phyloP scores from a whole-genome alignment of 2,329 filamentous ascomycete species.

The Aspergillus spinulosporus region DNA sequence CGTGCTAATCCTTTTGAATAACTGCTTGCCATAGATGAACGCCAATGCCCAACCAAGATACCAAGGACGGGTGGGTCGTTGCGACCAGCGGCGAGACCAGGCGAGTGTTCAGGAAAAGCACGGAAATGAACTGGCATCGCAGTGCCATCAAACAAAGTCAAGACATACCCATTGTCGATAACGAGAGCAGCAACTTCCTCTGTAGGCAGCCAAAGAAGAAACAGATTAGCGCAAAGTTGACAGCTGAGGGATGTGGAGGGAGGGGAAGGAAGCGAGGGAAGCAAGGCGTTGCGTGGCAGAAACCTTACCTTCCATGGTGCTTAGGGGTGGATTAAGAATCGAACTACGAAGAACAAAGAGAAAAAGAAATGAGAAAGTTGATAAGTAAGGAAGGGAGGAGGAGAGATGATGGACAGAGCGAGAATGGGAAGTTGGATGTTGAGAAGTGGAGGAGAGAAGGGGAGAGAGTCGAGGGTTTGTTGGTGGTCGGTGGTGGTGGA shows the following conservation, averaged over 20 bases:
- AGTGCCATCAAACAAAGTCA: constrained; percentile 17
- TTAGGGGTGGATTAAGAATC: constrained; percentile 34
- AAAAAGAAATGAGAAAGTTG: constrained; percentile 26
- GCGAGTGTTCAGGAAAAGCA: constrained; percentile 15
- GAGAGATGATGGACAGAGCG: constrained; percentile 25
- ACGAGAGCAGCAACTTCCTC: constrained; percentile 99
- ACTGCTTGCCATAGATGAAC: not conserved
- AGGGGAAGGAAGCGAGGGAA: constrained; percentile 23
- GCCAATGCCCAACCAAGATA: not conserved
- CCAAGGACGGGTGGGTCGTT: constrained; percentile 1
- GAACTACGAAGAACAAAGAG: constrained; percentile 35
- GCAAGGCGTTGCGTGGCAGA: constrained; percentile 34
- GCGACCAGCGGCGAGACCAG: constrained; percentile 15
- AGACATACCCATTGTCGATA: constrained; percentile 99
- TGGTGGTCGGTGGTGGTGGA: constrained; percentile 5
- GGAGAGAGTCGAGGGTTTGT: constrained; percentile 11
- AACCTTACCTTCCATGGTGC: constrained; percentile 67
- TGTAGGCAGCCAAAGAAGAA: constrained; percentile 51
- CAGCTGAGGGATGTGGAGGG: constrained; percentile 16
- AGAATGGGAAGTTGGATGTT: constrained; percentile 14
- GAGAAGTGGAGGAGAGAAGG: constrained; percentile 23
- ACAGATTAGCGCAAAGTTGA: constrained; percentile 37
- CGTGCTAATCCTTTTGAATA: constrained; percentile 1
- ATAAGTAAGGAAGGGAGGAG: constrained; percentile 23
- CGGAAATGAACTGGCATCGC: constrained; percentile 14